Base-by-base conservation (phyloP, 352 stramenopile species). In the Phytophthora sojae region DNA sequence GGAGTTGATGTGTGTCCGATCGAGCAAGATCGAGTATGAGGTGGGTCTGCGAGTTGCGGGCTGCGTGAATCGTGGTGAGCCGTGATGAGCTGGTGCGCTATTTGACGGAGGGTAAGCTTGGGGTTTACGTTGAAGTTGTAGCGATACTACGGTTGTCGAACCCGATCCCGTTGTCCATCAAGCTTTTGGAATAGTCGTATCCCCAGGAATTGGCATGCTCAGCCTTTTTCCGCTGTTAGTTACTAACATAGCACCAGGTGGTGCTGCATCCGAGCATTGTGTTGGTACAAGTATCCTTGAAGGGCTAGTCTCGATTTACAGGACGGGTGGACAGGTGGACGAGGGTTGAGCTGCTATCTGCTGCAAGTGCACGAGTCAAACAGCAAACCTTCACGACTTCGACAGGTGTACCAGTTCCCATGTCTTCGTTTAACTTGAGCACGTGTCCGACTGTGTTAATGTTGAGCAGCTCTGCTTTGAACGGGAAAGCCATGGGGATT, bases 71-170 rank as follows among this genome's bases (percentile, higher is more conserved):
- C 32, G 23, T 52, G 55, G 21, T 25, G 45, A 39, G 14, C 39
- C n/a, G n/a, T n/a, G n/a, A n/a, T n/a, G n/a, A n/a, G n/a, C n/a
- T 56, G 23, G 51, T n/a, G 25, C 17, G 14, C 1, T n/a, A 54
- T 32, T 6, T 32, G 0, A 9, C 5, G 3, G 29, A 32, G 19
- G n/a, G 29, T 30, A 51, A 61, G 29, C 56, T 29, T 57, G 47
- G 25, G 45, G 17, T 23, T 1, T 29, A 21, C 39, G 39, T 71
- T 71, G 64, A 71, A 71, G 57, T 66, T 66, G 17, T 45, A 58
- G 45, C 11, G 50, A 42, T 66, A 57, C 47, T 37, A 66, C 64
- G 26, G 49, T 57, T 50, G 25, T 57, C 47, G 61, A 67, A 61
- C n/a, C 64, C 66, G 64, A 39, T 61, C 64, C 23, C n/a, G 49